phyloP scores from a whole-genome alignment of 768 basidiomycete genomes.

The Inosperma sp. region DNA sequence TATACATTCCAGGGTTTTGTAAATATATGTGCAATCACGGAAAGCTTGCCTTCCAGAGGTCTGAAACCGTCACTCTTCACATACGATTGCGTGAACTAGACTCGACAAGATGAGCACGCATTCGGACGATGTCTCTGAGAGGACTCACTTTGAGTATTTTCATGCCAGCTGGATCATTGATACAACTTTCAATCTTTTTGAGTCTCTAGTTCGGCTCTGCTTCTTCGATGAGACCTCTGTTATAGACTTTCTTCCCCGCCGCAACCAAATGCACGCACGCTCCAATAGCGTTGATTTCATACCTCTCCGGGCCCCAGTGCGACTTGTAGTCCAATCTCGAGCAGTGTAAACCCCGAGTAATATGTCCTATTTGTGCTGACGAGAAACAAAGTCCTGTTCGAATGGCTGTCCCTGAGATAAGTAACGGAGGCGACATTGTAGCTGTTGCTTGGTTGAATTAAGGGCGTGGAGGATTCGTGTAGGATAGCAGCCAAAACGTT shows the following conservation, averaged over 20 bases:
- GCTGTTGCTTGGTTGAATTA: neutral
- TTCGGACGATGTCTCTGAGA: too few relatives aligned
- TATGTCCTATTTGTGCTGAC: neutral
- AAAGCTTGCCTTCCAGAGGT: too few relatives aligned
- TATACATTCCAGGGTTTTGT: too few relatives aligned
- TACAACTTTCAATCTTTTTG: neutral
- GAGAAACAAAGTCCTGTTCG: neutral
- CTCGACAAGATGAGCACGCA: too few relatives aligned
- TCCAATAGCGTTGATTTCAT: neutral
- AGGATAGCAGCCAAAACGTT: neutral
- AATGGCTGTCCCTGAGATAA: neutral
- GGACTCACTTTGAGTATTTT: neutral
- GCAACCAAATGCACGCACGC: neutral
- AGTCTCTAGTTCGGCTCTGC: neutral
- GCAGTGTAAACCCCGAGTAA: neutral
- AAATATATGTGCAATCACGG: too few relatives aligned
- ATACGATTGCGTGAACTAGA: neutral
- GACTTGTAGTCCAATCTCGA: neutral
- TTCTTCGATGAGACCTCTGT: neutral
- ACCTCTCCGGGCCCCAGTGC: neutral
- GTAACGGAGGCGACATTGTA: neutral
- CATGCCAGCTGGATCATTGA: neutral
- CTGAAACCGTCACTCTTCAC: too few relatives aligned
- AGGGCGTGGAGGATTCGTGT: too few relatives aligned
- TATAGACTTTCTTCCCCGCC: neutral